Evolutionary conservation across 2,329 filamentous ascomycete species (phyloP).

Genomic region (Dactylella cylindrospora): DNA sequence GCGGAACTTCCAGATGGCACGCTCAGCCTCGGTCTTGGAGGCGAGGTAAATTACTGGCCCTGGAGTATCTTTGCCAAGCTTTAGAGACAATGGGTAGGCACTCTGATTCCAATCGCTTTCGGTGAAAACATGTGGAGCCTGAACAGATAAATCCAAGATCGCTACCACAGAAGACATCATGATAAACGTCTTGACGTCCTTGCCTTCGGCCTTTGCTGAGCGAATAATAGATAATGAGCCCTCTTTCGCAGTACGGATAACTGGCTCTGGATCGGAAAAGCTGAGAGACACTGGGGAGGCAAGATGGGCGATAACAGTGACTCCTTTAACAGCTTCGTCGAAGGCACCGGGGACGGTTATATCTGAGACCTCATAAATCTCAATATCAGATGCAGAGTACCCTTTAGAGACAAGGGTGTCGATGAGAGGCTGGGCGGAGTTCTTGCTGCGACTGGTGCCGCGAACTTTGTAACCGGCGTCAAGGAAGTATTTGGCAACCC

Average conservation of each 20-base stretch:
- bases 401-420: constrained; percentile 23
- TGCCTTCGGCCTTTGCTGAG: constrained; percentile 62
- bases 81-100: constrained; percentile 20
- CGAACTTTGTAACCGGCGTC: constrained; percentile 55
- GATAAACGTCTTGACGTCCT: constrained; percentile 69
- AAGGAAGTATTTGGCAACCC: constrained; percentile 57
- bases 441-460: constrained; percentile 56
- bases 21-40: constrained; percentile 68
- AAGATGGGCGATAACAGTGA: constrained; percentile 29
- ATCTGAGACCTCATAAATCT: constrained; percentile 65
- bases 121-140: constrained; percentile 21
- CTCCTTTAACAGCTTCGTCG: constrained; percentile 56
- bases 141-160: constrained; percentile 52
- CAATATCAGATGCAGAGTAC: constrained; percentile 22
- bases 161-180: constrained; percentile 58
- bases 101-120: constrained; percentile 56
- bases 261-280: constrained; percentile 41
- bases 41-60: constrained; percentile 53
- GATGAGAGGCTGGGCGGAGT: constrained; percentile 32
- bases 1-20: constrained; percentile 65
- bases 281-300: constrained; percentile 55
- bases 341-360: constrained; percentile 73
- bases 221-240: constrained; percentile 68
- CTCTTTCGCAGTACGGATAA: constrained; percentile 62
- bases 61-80: constrained; percentile 41